Base-by-base conservation (phyloP, 768 basidiomycete genomes). In the Lentinula aciculospora region DNA sequence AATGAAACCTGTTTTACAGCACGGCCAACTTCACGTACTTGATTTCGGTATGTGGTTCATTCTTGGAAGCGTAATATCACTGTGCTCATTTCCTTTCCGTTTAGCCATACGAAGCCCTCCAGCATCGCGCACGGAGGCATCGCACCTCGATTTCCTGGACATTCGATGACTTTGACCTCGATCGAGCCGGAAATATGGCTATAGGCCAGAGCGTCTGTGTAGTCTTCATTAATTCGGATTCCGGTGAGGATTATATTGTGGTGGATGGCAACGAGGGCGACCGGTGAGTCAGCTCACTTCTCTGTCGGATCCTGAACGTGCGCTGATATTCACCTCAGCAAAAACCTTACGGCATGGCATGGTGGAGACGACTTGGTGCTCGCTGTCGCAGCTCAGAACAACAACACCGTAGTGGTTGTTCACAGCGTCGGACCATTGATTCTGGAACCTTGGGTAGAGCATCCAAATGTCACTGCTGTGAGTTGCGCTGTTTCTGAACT, bases 221-320 rank as follows among this genome's bases (percentile, higher is more conserved):
- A 39, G 92, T 95, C 9, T 93, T 94, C 69, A 77, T 93, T 62
- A 84, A 85, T 60, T 78, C 89, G 2, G 88, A 94, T 67, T 92
- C 90, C 5, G 94, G 94, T 23, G 94, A 95, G 72, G 82, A 74
- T 15, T 91, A 90, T 65, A 86, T 92, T 63, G 85, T 83, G 17
- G 86, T 91, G 12, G 89, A 89, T 62, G 88, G 86, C 4, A 93
- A 91, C 64, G 76, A 78, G 59, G 89, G 89, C 29, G 91, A 93
- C 66, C 73, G 86, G 80, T 81, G 55, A 46, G 74, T 60, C 12
- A 44, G 32, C 15, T 46, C 66, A 17, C 21, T 25, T 25, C 32
- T n/a, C 5, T 55, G 49, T 31, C n/a, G n/a, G n/a, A n/a, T n/a
- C n/a, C n/a, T n/a, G n/a, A n/a, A n/a, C n/a, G n/a, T n/a, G n/a